These are phyloP conservation scores for Prunus davidiana DNA, from an alignment of 306 rosid genomes.

Conservation along the genomic window DNA sequence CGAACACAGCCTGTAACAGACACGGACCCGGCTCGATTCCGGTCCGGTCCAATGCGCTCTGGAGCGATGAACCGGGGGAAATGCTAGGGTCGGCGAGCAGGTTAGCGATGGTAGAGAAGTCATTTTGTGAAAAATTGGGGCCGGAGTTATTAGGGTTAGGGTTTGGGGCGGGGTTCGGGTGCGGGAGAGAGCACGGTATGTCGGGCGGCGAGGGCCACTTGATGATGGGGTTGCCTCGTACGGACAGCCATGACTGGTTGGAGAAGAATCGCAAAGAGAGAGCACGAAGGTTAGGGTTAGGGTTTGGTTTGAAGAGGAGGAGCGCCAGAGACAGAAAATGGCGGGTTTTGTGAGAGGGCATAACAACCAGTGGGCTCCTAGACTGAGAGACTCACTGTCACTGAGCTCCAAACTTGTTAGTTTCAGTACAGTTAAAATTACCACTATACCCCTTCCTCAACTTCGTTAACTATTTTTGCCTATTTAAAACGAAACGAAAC, in stretches of 20 bases:
- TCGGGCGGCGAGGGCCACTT: slow-evolving; percentile 42
- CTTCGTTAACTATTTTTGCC: neutral
- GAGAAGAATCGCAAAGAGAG: slow-evolving; percentile 29
- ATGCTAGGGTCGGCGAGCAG: slow-evolving; percentile 47
- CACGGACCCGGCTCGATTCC: slow-evolving; percentile 48
- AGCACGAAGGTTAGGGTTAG: slow-evolving; percentile 13
- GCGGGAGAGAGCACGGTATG: slow-evolving; percentile 2
- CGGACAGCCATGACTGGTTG: slow-evolving; percentile 50
- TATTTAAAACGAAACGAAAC: neutral
- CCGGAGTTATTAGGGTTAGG: slow-evolving; percentile 9
- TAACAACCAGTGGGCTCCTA: neutral
- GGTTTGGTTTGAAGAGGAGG: slow-evolving; percentile 24
- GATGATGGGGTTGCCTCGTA: slow-evolving; percentile 56
- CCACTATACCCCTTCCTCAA: neutral
- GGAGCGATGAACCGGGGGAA: slow-evolving; percentile 52
- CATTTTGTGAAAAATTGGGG: slow-evolving; percentile 21
- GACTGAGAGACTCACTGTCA: neutral
- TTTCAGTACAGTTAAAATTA: neutral
- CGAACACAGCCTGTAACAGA: slow-evolving; percentile 43
- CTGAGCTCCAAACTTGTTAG: neutral
- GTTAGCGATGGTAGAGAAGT: slow-evolving; percentile 44
- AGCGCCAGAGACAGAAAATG: slow-evolving; percentile 13
- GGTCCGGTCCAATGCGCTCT: slow-evolving; percentile 45
- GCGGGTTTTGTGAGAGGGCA: slow-evolving; percentile 24
- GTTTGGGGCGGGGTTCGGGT: neutral